These are phyloP conservation scores for Syncephalastrum sp. DNA, from an alignment of 371 early-diverging fungal species.

Conservation along the genomic window DNA sequence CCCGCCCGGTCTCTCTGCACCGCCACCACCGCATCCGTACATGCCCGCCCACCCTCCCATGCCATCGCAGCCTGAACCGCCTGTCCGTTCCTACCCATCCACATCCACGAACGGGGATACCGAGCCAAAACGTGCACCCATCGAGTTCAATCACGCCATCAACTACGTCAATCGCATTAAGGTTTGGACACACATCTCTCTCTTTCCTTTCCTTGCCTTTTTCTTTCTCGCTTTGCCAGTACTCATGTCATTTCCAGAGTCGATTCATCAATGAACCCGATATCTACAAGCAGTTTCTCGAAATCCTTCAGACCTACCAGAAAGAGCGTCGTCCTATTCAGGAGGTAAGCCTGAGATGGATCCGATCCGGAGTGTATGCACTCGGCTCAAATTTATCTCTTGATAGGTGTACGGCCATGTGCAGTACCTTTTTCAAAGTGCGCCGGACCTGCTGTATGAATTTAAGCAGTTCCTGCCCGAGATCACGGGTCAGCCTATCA, in stretches of 20 bases:
- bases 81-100: not conserved
- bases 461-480: conserved; percentile 94
- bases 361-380: too few species aligned
- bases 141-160: conserved; percentile 95
- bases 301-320: conserved; percentile 90
- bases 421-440: conserved; percentile 72
- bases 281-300: conserved; percentile 89
- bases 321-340: conserved; percentile 86
- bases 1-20: conserved; percentile 4
- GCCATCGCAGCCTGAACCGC: conserved; percentile 9
- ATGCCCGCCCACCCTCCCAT: not conserved
- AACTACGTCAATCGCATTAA: conserved; percentile 97
- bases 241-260: conserved; percentile 49
- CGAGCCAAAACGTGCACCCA: conserved; percentile 42
- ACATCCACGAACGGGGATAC: conserved; percentile 3
- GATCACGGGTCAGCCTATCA: conserved; percentile 13
- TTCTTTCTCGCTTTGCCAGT: not conserved
- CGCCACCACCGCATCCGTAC: conserved; percentile 6
- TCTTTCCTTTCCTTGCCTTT: not conserved
- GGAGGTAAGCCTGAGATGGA: conserved; percentile 48
- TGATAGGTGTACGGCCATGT: conserved; percentile 71
- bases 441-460: conserved; percentile 87
- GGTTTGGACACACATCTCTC: conserved; percentile 33
- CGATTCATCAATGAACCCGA: conserved; percentile 86
- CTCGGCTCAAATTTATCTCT: not conserved